Percentiles rank a stretch among this genome's conserved stretches.
These are phyloP conservation scores for Emericellopsis cladophorae DNA, from an alignment of 2,329 filamentous ascomycete species.

Conservation along the genomic window DNA sequence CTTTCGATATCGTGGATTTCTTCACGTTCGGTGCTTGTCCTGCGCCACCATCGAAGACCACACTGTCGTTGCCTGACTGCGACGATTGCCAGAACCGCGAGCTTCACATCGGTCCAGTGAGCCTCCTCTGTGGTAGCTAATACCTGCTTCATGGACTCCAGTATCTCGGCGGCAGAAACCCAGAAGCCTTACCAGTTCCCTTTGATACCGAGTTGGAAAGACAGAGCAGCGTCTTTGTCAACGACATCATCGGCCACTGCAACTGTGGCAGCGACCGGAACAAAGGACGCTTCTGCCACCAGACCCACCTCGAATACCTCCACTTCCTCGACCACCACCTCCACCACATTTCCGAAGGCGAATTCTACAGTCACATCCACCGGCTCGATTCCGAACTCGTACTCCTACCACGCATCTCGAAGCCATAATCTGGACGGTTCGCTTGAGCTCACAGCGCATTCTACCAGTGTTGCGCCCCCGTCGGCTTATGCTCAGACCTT, in stretches of 20 bases:
- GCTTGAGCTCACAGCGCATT: constrained; percentile 12
- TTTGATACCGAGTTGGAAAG: neutral
- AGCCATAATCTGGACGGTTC: constrained; percentile 11
- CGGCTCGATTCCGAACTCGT: neutral
- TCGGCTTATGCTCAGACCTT: constrained; percentile 25
- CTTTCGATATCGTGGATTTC: too few relatives aligned
- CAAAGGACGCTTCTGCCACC: neutral
- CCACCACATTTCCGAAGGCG: constrained; percentile 1
- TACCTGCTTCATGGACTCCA: constrained; percentile 21
- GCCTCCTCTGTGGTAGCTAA: neutral
- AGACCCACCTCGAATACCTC: neutral
- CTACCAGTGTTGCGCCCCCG: constrained; percentile 14
- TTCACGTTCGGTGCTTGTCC: neutral
- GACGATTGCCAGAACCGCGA: neutral
- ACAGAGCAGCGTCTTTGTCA: neutral
- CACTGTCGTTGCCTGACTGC: too few relatives aligned
- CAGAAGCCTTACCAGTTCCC: constrained; percentile 21
- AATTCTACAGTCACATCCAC: neutral
- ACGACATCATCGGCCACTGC: neutral
- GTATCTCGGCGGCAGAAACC: constrained; percentile 21
- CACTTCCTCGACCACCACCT: constrained; percentile 3
- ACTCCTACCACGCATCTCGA: too few relatives aligned
- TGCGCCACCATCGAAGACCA: neutral
- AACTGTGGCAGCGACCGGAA: neutral
- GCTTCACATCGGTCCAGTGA: neutral